These are phyloP conservation scores for Mucor racemosus DNA, from an alignment of 371 early-diverging fungal genomes.

Conservation along the genomic window DNA sequence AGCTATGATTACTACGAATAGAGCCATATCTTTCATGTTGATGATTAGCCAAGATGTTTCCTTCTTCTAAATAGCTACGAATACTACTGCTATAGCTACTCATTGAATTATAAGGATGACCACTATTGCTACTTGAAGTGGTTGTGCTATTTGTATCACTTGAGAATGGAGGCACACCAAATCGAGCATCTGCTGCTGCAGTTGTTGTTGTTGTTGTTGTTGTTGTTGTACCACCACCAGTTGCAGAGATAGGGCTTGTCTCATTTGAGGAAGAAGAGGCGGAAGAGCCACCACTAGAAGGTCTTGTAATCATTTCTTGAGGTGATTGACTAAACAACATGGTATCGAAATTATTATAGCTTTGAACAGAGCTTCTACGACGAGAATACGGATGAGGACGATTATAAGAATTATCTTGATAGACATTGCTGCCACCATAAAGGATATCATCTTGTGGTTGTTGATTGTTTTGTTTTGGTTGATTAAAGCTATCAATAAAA, in stretches of 20 bases:
- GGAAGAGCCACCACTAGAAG: conserved; percentile 19
- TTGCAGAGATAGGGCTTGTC: conserved; percentile 5
- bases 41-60: neutral
- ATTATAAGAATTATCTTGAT: conserved; percentile 21
- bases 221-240: neutral
- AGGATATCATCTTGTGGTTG: conserved; percentile 7
- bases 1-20: neutral
- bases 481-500: conserved; percentile 22
- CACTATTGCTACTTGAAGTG: neutral
- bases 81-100: conserved; percentile 18
- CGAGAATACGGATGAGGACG: conserved; percentile 7
- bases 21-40: conserved; percentile 9
- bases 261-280: conserved; percentile 19
- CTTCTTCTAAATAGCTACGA: conserved; percentile 25
- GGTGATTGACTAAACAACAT: conserved; percentile 16
- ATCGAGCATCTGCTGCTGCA: neutral
- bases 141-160: conserved; percentile 8
- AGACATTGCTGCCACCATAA: conserved; percentile 7
- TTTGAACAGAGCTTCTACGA: conserved; percentile 1
- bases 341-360: neutral
- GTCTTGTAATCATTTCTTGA: conserved; percentile 15
- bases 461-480: neutral
- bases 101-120: neutral
- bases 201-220: neutral
- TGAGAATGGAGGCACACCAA: conserved; percentile 2